Conservation (phyloP, 2,329 filamentous ascomycete genomes). For the Rosellinia necatrix region DNA sequence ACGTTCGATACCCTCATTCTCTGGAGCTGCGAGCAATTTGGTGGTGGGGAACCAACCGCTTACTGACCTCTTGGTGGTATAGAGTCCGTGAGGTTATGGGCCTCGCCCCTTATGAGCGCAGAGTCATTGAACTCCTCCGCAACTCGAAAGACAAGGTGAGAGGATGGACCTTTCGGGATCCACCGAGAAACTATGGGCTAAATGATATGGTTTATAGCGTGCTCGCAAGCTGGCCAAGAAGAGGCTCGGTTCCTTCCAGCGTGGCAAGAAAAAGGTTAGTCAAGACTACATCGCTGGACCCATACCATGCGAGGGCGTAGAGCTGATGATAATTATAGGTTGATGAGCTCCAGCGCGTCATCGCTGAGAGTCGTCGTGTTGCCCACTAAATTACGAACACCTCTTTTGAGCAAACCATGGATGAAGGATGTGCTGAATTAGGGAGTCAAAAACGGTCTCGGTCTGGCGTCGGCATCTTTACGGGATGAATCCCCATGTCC, state of each 20-base stretch:
- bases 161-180: background rate
- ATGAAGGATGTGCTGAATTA: conserved; percentile 24
- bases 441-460: conserved; percentile 29
- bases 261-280: conserved; percentile 95
- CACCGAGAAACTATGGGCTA: background rate
- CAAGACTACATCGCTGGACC: background rate
- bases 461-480: conserved; percentile 37
- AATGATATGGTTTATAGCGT: conserved; percentile 52
- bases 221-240: conserved; percentile 99
- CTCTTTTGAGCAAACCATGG: conserved; percentile 5
- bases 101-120: conserved; percentile 94
- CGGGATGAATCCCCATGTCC: conserved; percentile 30
- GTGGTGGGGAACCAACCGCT: background rate
- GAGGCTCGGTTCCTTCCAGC: conserved; percentile 98
- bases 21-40: background rate
- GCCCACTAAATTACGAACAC: conserved; percentile 56
- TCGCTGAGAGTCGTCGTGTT: conserved; percentile 84
- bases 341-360: conserved; percentile 97
- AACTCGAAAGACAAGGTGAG: conserved; percentile 93
- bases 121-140: conserved; percentile 97
- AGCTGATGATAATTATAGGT: conserved; percentile 18
- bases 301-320: no score
- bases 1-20: conserved; percentile 1
- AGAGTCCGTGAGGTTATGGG: conserved; percentile 94
- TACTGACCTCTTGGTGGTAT: conserved; percentile 6